Evolutionary conservation across 352 stramenopile species (phyloP).

Genomic region (Thalassiosira allenii): DNA sequence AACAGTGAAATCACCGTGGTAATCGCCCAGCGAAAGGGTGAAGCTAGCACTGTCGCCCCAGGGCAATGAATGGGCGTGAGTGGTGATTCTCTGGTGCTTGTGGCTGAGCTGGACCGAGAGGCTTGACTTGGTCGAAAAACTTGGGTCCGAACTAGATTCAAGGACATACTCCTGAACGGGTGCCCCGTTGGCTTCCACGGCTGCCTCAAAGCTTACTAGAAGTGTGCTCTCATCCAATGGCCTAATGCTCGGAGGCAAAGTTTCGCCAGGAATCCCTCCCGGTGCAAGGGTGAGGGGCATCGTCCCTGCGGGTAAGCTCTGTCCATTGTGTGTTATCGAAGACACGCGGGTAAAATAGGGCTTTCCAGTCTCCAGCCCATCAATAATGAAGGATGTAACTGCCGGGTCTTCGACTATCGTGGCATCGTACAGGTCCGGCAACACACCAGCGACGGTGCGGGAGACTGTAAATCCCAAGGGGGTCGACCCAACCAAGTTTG

Average conservation of each 20-base stretch:
- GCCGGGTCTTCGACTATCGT: constrained; percentile 51
- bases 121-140: constrained; percentile 62
- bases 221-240: constrained; percentile 61
- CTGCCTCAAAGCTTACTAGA: constrained; percentile 71
- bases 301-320: constrained; percentile 51
- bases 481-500: constrained; percentile 57
- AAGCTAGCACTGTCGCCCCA: constrained; percentile 71
- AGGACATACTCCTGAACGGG: constrained; percentile 69
- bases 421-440: constrained; percentile 73
- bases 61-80: constrained; percentile 73
- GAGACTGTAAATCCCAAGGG: constrained; percentile 49
- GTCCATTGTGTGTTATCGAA: constrained; percentile 63
- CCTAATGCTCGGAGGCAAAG: constrained; percentile 44
- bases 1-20: constrained; percentile 73
- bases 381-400: constrained; percentile 46
- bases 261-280: constrained; percentile 62
- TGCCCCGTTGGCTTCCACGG: constrained; percentile 66
- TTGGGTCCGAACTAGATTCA: constrained; percentile 64
- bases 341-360: constrained; percentile 74
- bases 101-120: constrained; percentile 53
- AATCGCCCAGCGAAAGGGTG: constrained; percentile 80
- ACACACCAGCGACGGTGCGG: constrained; percentile 54
- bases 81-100: constrained; percentile 77
- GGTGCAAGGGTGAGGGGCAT: constrained; percentile 41
- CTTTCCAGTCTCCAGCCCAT: constrained; percentile 61